Base-by-base conservation (phyloP, 2,329 filamentous ascomycete species). In the Fusarium sp. region DNA sequence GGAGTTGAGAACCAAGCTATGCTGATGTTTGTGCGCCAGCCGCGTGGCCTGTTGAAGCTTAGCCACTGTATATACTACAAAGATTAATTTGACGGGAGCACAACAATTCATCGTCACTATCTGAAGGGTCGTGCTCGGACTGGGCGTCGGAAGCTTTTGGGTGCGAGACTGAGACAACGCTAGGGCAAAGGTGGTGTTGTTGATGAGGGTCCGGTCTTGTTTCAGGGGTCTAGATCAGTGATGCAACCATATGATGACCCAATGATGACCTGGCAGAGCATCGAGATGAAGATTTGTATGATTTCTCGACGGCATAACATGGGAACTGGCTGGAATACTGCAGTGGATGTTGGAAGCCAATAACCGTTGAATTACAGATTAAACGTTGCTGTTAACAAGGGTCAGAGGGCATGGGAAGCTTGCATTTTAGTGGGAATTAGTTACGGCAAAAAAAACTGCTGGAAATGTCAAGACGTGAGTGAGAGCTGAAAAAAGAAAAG, bases 121-220 rank as follows among this genome's bases (percentile, higher is more conserved):
- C 12, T 6, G 22, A 6, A 22, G 35, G 19, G 26, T 25, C 39
- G 31, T 39, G 25, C 34, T 39, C 15, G 31, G 28, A 38, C 31
- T 41, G 41, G 35, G 59, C 40, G 35, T 32, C 38, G 32, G 7
- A 25, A 29, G 28, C 32, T 8, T 34, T 60, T 35, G 40, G 46
- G 60, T 48, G 42, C 24, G 55, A 19, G 39, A 35, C 36, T 52
- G 61, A 62, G 56, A 65, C 61, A 36, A n/a, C 53, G 36, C 26
- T 28, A 62, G 31, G 28, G 35, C 19, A 8, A n/a, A 53, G 43
- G 47, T 58, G 61, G 48, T 12, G 31, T 51, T 45, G 44, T 46
- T 50, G 43, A 42, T 46, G 39, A 46, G 43, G 35, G 38, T 38
- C 54, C 38, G 34, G 36, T 32, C 53, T 29, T 26, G n/a, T 41